A percentile compares a stretch with the other conserved stretches of the same genome.
phyloP scores from a whole-genome alignment of 164 flowering plant genomes.

The Saururus chinensis region DNA sequence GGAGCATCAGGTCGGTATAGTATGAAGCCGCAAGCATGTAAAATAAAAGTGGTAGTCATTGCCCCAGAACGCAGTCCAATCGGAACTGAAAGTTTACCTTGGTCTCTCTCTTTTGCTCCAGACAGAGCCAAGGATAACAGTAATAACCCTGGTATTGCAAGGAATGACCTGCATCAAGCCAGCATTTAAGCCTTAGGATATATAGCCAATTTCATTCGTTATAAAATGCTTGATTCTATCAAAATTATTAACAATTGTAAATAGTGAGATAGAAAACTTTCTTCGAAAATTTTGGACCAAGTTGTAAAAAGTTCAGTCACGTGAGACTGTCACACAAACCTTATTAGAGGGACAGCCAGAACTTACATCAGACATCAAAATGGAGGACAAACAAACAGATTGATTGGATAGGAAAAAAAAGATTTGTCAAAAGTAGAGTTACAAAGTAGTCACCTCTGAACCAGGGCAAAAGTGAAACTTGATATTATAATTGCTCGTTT shows the following conservation, averaged over 20 bases:
- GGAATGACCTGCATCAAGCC: conserved; percentile 40
- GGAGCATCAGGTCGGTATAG: conserved; percentile 30
- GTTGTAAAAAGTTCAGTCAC: too few relatives aligned
- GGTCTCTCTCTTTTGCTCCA: conserved; percentile 47
- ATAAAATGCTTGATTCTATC: not conserved
- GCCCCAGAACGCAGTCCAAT: conserved; percentile 82
- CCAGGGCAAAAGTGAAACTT: conserved; percentile 65
- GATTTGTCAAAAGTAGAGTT: too few relatives aligned
- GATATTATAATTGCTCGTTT: conserved; percentile 64
- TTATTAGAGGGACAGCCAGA: too few relatives aligned
- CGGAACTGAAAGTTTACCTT: conserved; percentile 63
- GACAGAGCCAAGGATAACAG: conserved; percentile 61
- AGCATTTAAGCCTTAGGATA: not conserved
- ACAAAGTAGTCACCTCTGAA: conserved; percentile 47
- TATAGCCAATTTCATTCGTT: not conserved
- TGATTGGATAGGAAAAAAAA: too few relatives aligned
- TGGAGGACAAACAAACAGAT: too few relatives aligned
- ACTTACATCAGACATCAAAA: too few relatives aligned
- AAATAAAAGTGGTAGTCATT: conserved; percentile 42
- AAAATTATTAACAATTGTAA: not conserved
- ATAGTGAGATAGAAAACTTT: not conserved
- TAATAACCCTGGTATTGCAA: conserved; percentile 76
- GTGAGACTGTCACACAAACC: too few relatives aligned
- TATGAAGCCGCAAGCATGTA: conserved; percentile 55
- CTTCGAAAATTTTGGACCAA: too few relatives aligned